Conservation (phyloP, 169 alveolate species). For the Cryptosporidium muris region DNA sequence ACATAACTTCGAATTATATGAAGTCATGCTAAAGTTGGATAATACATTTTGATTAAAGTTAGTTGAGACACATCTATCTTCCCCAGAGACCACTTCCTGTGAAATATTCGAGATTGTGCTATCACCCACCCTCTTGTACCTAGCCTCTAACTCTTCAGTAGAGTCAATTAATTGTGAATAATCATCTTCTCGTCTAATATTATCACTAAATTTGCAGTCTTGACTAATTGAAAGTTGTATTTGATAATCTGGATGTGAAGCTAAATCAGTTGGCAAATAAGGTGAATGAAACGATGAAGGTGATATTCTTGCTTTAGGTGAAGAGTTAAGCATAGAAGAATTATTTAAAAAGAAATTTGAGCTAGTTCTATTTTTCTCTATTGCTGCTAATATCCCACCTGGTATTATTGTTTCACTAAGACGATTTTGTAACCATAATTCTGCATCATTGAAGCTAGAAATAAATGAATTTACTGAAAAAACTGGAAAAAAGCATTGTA, state of each 20-base stretch:
- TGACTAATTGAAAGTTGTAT: not conserved
- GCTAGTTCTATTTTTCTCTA: not conserved
- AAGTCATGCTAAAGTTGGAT: not conserved
- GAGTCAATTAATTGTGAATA: not conserved
- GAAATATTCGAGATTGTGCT: conserved; percentile 1
- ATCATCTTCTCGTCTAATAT: not conserved
- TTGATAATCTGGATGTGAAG: conserved; percentile 64
- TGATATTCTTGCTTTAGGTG: not conserved
- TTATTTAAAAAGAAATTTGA: not conserved
- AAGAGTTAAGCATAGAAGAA: not conserved
- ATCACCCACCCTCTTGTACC: not conserved
- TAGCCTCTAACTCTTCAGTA: no score
- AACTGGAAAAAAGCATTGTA: conserved; percentile 2
- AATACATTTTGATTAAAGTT: no score
- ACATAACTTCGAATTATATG: conserved; percentile 23
- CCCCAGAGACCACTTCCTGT: not conserved
- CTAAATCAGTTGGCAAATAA: conserved; percentile 59
- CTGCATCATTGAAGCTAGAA: conserved; percentile 32
- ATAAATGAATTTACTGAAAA: conserved; percentile 9
- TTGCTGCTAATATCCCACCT: not conserved
- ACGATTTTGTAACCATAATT: conserved; percentile 49
- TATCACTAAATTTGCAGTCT: conserved; percentile 5
- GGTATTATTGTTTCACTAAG: conserved; percentile 45
- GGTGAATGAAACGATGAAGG: conserved; percentile 29
- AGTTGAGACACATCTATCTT: no score